These are phyloP conservation scores for Ceriops tagal DNA, from an alignment of 345 rosid species.

Conservation along the genomic window DNA sequence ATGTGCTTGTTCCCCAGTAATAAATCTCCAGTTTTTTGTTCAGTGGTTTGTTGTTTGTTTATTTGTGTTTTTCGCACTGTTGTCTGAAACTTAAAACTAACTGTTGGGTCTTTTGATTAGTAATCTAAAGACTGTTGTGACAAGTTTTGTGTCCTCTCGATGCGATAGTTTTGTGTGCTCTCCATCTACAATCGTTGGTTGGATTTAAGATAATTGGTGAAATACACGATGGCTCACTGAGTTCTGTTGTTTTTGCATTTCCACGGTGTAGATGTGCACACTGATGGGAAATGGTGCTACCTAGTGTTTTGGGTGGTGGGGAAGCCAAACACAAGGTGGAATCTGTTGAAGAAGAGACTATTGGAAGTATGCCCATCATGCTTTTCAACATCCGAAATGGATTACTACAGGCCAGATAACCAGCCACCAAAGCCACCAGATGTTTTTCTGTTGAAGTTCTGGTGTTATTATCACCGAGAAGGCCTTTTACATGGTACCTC, in stretches of 20 bases:
- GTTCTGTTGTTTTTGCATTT: slow-evolving; percentile 3
- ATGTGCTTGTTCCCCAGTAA: too few species aligned
- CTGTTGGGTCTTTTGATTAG: background rate
- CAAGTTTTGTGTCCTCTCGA: too few species aligned
- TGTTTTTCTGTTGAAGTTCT: slow-evolving; percentile 61
- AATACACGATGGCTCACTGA: background rate
- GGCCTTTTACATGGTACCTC: slow-evolving; percentile 57
- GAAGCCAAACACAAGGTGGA: slow-evolving; percentile 49
- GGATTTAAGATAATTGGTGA: background rate
- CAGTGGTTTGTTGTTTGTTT: background rate
- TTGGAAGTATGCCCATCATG: slow-evolving; percentile 65
- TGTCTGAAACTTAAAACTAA: background rate
- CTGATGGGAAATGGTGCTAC: slow-evolving; percentile 77
- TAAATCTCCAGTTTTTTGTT: too few species aligned
- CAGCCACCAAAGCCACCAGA: slow-evolving; percentile 41
- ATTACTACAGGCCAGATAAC: slow-evolving; percentile 38
- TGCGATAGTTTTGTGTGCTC: background rate
- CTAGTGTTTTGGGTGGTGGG: slow-evolving; percentile 64
- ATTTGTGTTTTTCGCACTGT: too few species aligned
- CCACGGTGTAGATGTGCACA: slow-evolving; percentile 43
- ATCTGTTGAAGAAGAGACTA: slow-evolving; percentile 52
- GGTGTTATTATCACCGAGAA: slow-evolving; percentile 53
- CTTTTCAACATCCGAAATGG: slow-evolving; percentile 52
- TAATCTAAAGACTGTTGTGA: too few species aligned
- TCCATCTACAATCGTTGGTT: background rate